Conservation (phyloP, 345 rosid genomes). For the Bruguiera parviflora region DNA sequence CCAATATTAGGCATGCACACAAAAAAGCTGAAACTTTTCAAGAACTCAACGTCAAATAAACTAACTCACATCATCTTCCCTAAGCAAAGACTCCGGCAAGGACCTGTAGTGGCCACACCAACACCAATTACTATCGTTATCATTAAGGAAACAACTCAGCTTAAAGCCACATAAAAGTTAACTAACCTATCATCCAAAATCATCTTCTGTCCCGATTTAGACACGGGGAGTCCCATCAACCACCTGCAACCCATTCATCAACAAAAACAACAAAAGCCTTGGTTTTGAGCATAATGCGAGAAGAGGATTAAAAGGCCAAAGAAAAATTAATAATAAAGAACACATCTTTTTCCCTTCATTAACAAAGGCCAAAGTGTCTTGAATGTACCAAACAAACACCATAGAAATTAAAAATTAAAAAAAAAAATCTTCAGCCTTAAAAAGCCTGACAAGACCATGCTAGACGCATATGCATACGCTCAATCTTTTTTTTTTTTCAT, state of each 20-base stretch:
- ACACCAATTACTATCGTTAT: conserved; percentile 5
- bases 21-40: neutral
- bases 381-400: too few species aligned
- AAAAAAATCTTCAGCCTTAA: too few species aligned
- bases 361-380: too few species aligned
- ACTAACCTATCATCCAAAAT: conserved; percentile 46
- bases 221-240: conserved; percentile 55
- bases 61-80: conserved; percentile 83
- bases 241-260: conserved; percentile 43
- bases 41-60: neutral
- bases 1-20: neutral
- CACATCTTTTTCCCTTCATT: too few species aligned
- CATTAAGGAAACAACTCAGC: neutral
- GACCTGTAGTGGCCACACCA: conserved; percentile 34
- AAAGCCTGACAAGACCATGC: too few species aligned
- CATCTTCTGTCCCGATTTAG: conserved; percentile 35
- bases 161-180: neutral
- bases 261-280: neutral
- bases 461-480: too few species aligned
- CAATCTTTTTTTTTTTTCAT: too few species aligned
- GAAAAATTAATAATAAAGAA: too few species aligned
- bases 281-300: neutral
- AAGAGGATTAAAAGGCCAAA: neutral
- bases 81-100: conserved; percentile 62
- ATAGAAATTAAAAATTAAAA: too few species aligned